These are phyloP conservation scores for Curvularia lunata DNA, from an alignment of 2,329 filamentous ascomycete species.

Conservation along the genomic window DNA sequence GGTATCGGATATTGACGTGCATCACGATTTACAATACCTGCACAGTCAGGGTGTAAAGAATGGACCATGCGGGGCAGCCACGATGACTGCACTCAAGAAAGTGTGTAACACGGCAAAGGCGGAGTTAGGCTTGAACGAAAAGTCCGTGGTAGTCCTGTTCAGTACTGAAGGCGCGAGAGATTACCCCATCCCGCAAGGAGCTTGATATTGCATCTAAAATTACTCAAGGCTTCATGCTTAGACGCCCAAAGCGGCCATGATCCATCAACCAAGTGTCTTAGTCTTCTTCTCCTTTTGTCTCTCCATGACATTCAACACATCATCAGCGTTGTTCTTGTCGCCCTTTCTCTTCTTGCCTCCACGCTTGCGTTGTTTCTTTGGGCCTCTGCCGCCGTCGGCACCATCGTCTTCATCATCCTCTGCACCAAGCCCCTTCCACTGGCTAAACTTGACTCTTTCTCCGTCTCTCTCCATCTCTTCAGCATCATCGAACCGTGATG, in stretches of 20 bases:
- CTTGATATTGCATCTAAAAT: slow-evolving; percentile 15
- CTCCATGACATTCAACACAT: slow-evolving; percentile 82
- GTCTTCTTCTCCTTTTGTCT: slow-evolving; percentile 53
- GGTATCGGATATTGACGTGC: slow-evolving; percentile 68
- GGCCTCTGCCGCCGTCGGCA: slow-evolving; percentile 54
- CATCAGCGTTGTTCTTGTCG: slow-evolving; percentile 76
- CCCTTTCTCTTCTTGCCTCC: slow-evolving; percentile 78
- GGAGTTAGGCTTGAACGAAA: slow-evolving; percentile 47
- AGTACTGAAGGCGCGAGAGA: slow-evolving; percentile 66
- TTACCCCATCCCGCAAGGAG: slow-evolving; percentile 20
- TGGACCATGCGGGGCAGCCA: slow-evolving; percentile 69
- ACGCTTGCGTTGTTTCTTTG: slow-evolving; percentile 70
- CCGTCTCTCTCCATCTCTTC: slow-evolving; percentile 73
- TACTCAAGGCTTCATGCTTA: background rate
- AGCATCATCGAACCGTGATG: slow-evolving; percentile 83
- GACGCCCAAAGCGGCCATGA: background rate
- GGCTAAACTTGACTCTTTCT: slow-evolving; percentile 68
- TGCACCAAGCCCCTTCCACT: slow-evolving; percentile 64
- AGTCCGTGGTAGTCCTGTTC: slow-evolving; percentile 69
- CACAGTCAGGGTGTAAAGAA: slow-evolving; percentile 54
- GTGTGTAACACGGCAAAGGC: slow-evolving; percentile 49
- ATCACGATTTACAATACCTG: slow-evolving; percentile 64
- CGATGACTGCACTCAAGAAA: slow-evolving; percentile 63
- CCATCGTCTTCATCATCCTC: slow-evolving; percentile 59
- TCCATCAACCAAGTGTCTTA: slow-evolving; percentile 21